Conservation (phyloP, 169 alveolate species). For the Cyclospora cayetanensis region DNA sequence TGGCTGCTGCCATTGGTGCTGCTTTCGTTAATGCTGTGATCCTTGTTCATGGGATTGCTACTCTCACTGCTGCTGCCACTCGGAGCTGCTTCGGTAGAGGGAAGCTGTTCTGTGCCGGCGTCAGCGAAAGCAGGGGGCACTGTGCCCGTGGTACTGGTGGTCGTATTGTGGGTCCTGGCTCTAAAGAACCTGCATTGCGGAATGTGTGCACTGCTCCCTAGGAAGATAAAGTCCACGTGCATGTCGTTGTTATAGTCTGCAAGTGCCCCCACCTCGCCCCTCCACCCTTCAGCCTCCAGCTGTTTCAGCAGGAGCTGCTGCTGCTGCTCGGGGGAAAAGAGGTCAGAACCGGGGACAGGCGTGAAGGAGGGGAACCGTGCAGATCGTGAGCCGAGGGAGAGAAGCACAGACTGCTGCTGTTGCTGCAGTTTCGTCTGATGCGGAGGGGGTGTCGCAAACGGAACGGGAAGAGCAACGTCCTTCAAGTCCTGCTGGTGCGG, state of each 20-base stretch:
- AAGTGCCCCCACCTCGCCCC: constrained; percentile 43
- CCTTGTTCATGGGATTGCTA: not conserved
- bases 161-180: not conserved
- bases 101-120: not conserved
- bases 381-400: not conserved
- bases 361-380: not conserved
- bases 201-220: not conserved
- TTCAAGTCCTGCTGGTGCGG: too few relatives aligned
- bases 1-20: too few relatives aligned
- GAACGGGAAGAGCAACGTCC: too few relatives aligned
- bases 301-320: constrained; percentile 20
- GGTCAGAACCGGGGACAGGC: not conserved
- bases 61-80: not conserved
- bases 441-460: too few relatives aligned
- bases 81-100: not conserved
- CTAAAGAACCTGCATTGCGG: not conserved
- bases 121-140: not conserved
- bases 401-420: not conserved
- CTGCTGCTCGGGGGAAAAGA: not conserved
- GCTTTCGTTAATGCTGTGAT: not conserved
- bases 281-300: constrained; percentile 45
- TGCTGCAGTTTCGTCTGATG: not conserved
- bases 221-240: constrained; percentile 39
- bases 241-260: constrained; percentile 46
- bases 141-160: constrained; percentile 2